These are phyloP conservation scores for Boeremia lycopersici DNA, from an alignment of 2,329 filamentous ascomycete genomes.

Conservation along the genomic window DNA sequence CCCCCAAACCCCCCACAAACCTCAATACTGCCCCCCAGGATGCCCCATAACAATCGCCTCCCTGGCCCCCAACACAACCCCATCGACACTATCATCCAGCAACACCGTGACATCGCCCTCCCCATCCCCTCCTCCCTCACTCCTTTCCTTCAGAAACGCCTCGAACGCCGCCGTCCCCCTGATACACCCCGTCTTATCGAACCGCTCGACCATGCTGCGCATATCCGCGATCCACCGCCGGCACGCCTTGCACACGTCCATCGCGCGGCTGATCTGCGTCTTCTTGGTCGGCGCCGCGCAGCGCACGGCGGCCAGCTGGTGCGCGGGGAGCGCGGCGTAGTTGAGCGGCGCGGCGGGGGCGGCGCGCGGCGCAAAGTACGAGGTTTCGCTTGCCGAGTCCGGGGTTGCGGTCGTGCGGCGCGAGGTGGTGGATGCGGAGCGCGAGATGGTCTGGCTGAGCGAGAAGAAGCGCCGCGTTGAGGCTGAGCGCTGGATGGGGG, in stretches of 20 bases:
- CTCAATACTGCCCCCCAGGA: conserved; percentile 19
- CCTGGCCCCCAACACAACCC: conserved; percentile 21
- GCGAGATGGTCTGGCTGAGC: conserved; percentile 31
- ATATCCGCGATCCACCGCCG: conserved; percentile 36
- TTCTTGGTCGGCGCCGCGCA: conserved; percentile 27
- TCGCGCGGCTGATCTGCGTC: conserved; percentile 30
- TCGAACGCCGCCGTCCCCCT: conserved; percentile 38
- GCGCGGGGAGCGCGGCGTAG: conserved; percentile 32
- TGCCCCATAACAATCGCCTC: conserved; percentile 34
- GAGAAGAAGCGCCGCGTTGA: conserved; percentile 36
- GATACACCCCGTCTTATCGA: conserved; percentile 40
- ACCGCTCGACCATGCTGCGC: conserved; percentile 38
- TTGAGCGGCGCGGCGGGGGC: conserved; percentile 14
- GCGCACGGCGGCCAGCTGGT: conserved; percentile 30
- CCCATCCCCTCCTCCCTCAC: conserved; percentile 22
- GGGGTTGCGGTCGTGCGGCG: conserved; percentile 26
- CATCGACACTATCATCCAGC: conserved; percentile 22
- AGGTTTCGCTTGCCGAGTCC: conserved; percentile 19
- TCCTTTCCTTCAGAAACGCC: conserved; percentile 36
- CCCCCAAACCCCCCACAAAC: neutral
- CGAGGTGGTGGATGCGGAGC: conserved; percentile 28
- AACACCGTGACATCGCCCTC: conserved; percentile 32
- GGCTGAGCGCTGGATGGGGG: conserved; percentile 27
- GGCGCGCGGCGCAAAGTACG: conserved; percentile 8
- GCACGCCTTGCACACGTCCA: conserved; percentile 40